A percentile compares a stretch with the other conserved stretches of the same genome.
phyloP scores from a whole-genome alignment of 345 rosid genomes.

The Boechera stricta region DNA sequence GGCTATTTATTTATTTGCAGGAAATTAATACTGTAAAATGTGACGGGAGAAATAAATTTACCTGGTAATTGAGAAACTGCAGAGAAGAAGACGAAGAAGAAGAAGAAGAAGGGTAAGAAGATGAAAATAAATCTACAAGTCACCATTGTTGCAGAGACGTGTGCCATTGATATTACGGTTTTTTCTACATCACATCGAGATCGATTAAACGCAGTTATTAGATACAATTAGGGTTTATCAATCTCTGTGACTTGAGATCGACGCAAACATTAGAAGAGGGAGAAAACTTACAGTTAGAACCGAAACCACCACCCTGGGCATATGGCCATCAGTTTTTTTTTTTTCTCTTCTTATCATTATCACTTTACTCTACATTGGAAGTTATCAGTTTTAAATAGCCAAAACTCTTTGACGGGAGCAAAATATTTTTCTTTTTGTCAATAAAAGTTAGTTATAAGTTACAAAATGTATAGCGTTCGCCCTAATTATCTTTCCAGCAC shows the following conservation, averaged over 20 bases:
- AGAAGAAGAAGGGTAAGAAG: constrained; percentile 9
- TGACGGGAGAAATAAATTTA: not conserved
- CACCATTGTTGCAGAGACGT: constrained; percentile 16
- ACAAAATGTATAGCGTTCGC: not conserved
- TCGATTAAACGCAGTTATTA: not conserved
- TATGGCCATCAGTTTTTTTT: not conserved
- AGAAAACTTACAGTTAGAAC: not conserved
- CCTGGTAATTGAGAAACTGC: constrained; percentile 33
- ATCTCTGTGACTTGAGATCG: not conserved
- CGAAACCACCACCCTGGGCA: not conserved
- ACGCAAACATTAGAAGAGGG: not conserved
- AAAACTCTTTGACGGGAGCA: not conserved
- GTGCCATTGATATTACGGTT: not conserved
- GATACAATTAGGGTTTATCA: not conserved
- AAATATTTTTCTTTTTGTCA: not conserved
- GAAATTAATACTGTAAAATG: not conserved
- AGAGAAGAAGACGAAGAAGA: constrained; percentile 21
- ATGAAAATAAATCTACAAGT: not conserved
- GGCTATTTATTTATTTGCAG: not conserved
- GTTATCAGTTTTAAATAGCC: constrained; percentile 23
- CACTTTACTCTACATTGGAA: constrained; percentile 27
- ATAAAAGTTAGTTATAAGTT: constrained; percentile 12
- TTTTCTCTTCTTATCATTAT: not conserved
- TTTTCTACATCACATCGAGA: not conserved
- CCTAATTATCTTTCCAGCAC: too few species aligned